Evolutionary conservation across 805 yeast genomes (phyloP).

Genomic region (Candida piceae): DNA sequence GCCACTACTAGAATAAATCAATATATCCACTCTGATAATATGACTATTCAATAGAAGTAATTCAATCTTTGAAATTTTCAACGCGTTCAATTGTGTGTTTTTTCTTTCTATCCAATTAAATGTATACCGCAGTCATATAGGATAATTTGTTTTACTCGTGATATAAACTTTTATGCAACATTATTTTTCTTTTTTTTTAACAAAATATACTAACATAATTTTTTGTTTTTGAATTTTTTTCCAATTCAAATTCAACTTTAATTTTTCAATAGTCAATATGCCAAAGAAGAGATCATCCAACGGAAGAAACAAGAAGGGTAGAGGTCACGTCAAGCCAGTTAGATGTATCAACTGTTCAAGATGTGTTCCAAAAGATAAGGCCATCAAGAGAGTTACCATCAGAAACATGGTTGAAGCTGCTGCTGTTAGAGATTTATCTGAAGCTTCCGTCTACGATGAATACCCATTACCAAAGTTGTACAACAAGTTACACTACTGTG

Average conservation of each 20-base stretch:
- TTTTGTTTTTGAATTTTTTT: too few species aligned
- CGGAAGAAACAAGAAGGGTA: slow-evolving; percentile 99
- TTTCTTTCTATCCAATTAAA: too few species aligned
- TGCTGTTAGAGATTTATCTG: slow-evolving; percentile 99
- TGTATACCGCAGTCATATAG: too few species aligned
- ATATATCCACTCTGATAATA: too few species aligned
- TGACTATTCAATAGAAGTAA: too few species aligned
- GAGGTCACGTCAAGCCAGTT: slow-evolving; percentile 99
- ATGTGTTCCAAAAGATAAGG: slow-evolving; percentile 99
- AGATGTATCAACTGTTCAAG: slow-evolving; percentile 99
- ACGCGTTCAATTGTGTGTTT: too few species aligned
- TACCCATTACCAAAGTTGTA: slow-evolving; percentile 99
- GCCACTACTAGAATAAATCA: too few species aligned
- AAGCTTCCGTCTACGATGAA: slow-evolving; percentile 98
- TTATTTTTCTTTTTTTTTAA: too few species aligned
- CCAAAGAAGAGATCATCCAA: slow-evolving; percentile 99
- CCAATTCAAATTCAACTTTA: too few species aligned
- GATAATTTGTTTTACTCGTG: too few species aligned
- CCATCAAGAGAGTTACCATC: slow-evolving; percentile 99
- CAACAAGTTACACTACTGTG: slow-evolving; percentile 99
- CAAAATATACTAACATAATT: slow-evolving; percentile 1
- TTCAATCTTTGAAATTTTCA: too few species aligned
- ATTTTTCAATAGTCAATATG: slow-evolving; percentile 65
- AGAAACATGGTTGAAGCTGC: slow-evolving; percentile 99
- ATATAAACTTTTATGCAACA: too few species aligned